Evolutionary conservation across 441 rosid species (phyloP), one percentile per base, ranked within the genome.

Genomic region (Populus tomentosa): DNA sequence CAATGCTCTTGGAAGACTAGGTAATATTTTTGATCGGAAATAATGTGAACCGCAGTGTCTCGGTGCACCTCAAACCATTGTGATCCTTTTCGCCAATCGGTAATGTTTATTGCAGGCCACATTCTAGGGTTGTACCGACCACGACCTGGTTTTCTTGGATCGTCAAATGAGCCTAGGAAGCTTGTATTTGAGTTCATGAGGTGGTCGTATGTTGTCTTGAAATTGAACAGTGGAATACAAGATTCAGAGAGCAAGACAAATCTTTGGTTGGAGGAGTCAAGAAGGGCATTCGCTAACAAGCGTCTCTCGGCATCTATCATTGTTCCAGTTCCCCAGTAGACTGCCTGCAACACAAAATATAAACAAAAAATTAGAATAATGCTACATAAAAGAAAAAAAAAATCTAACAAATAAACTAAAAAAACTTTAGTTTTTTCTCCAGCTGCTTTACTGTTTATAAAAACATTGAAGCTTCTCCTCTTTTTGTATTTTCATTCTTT

Each of bases 41-140:
- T 64, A 2, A 91, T 73, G 4, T 77, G 81, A 33, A 87, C 53
- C 46, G 98, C 95, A 0, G 90, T 86, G 75, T 84, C 86, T 21
- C 98, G 85, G 83, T 86, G 79, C 24, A 90, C 35, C 82, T 88
- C 96, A 50, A 95, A 93, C 98, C 98, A 95, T 14, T 93, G 98
- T 0, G 98, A 86, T 64, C 98, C 98, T 87, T 95, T 93, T 5
- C 98, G 89, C 98, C 98, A 95, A 35, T 89, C 83, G 72, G 90
- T 75, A 33, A 91, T 56, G 78, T 83, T 87, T 78, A 95, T 90
- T 79, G 80, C 82, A 0, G 98, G 98, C 1, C 78, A 84, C 98
- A 93, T 93, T 79, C 84, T 86, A 7, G 40, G 71, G 59, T 87
- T 87, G 83, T 93, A 93, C 28, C 98, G 88, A n/a, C 94, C 97